Percentiles rank a stretch among this genome's conserved stretches.
These are phyloP conservation scores for Glebionis coronaria DNA, from an alignment of 129 eudicot species.

Conservation along the genomic window DNA sequence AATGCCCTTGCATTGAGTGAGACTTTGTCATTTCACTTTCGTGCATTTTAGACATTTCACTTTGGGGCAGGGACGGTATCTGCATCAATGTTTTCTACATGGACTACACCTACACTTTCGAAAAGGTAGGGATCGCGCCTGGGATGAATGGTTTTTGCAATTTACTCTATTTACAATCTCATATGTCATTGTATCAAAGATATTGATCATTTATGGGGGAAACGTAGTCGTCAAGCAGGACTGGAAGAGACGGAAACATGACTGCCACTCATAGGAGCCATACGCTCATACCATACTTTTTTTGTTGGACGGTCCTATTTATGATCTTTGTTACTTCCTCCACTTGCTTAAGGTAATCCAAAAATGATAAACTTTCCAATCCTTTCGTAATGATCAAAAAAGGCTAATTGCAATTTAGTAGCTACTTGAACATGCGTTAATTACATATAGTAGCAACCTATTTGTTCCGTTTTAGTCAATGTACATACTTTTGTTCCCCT, in stretches of 20 bases:
- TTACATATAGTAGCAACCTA: too few species aligned
- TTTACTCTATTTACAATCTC: neutral
- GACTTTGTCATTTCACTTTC: too few species aligned
- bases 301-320: conserved; percentile 2
- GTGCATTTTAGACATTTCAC: too few species aligned
- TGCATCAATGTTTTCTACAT: too few species aligned
- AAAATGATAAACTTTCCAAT: neutral
- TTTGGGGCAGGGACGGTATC: too few species aligned
- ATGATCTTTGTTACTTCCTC: conserved; percentile 4
- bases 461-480: too few species aligned
- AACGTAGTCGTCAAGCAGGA: conserved; percentile 8
- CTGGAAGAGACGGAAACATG: neutral
- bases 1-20: too few species aligned
- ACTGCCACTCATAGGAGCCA: neutral
- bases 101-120: too few species aligned
- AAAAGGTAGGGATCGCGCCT: too few species aligned
- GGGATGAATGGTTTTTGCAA: neutral
- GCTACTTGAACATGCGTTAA: too few species aligned
- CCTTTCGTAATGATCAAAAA: neutral
- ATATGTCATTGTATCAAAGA: conserved; percentile 8
- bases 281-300: neutral
- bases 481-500: too few species aligned
- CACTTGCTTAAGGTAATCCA: neutral
- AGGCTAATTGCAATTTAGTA: too few species aligned
- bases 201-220: conserved; percentile 7